Conservation (phyloP, 495 filamentous ascomycete species). For the Annulohypoxylon stygium region DNA sequence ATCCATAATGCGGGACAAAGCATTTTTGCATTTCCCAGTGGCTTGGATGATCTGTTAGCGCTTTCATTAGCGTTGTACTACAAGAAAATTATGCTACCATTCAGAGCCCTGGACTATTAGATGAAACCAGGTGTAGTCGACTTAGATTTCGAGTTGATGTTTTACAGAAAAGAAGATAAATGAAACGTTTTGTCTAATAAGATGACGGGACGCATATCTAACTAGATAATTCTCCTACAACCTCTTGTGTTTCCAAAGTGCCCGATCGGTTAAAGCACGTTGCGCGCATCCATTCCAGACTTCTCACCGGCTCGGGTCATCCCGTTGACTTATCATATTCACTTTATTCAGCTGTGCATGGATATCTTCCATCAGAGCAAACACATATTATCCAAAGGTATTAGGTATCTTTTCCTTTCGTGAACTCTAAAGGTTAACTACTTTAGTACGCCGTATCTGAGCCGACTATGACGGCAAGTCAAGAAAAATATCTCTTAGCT, state of each 20-base stretch:
- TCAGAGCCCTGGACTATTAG: background rate
- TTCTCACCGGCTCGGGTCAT: constrained; percentile 35
- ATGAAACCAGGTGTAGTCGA: constrained; percentile 25
- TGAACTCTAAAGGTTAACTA: background rate
- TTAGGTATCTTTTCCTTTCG: background rate
- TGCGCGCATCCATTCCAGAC: constrained; percentile 12
- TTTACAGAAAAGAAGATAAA: constrained; percentile 10
- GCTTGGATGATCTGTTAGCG: constrained; percentile 28
- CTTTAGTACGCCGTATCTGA: background rate
- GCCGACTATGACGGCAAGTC: background rate
- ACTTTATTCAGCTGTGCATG: constrained; percentile 10
- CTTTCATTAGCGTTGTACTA: constrained; percentile 18
- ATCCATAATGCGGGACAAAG: background rate
- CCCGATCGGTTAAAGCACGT: constrained; percentile 12
- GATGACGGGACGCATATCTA: background rate
- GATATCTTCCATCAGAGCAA: background rate
- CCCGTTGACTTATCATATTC: constrained; percentile 27
- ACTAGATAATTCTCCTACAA: constrained; percentile 11
- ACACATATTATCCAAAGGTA: background rate
- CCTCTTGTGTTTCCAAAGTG: constrained; percentile 23
- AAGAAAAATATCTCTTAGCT: background rate
- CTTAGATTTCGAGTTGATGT: constrained; percentile 15
- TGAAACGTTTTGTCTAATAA: constrained; percentile 19
- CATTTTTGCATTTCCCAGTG: constrained; percentile 17
- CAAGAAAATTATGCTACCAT: background rate